Percentiles rank a stretch among this genome's conserved stretches.
Conservation (phyloP, 441 rosid species). For the Populus trichocarpa region DNA sequence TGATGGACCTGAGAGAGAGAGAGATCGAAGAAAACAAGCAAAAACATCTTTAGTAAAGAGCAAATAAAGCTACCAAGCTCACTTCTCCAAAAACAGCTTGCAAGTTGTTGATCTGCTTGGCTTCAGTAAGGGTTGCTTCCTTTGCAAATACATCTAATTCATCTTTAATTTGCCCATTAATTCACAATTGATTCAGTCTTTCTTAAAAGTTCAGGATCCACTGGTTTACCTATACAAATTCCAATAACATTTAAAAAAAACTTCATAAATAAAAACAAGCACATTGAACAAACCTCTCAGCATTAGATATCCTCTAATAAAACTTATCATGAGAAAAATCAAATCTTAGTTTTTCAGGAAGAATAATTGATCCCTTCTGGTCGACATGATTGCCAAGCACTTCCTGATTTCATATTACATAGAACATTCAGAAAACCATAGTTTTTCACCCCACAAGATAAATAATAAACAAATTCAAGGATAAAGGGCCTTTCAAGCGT, state of each 20-base stretch:
- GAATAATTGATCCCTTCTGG: conserved; percentile 97
- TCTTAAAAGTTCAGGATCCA: conserved; percentile 71
- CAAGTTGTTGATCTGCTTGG: conserved; percentile 72
- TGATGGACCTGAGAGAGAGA: conserved; percentile 62
- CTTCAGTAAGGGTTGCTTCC: conserved; percentile 77
- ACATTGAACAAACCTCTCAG: neutral
- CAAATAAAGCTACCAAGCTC: conserved; percentile 20
- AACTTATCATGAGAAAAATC: conserved; percentile 95
- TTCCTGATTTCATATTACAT: conserved; percentile 50
- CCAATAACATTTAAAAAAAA: conserved; percentile 11
- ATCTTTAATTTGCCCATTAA: conserved; percentile 78
- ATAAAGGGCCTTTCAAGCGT: conserved; percentile 11
- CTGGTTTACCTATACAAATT: conserved; percentile 66
- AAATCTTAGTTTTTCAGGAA: conserved; percentile 92
- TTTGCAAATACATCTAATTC: conserved; percentile 80
- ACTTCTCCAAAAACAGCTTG: conserved; percentile 99
- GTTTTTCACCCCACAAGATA: neutral
- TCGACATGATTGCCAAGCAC: conserved; percentile 95
- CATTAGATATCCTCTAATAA: neutral
- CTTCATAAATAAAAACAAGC: neutral
- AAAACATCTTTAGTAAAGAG: conserved; percentile 1
- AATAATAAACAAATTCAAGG: neutral
- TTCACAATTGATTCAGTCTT: conserved; percentile 85
- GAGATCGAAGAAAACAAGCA: neutral
- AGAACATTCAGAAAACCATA: neutral